Base-by-base conservation (phyloP, 1,139 yeast genomes). In the Saccharomyces uvarum region DNA sequence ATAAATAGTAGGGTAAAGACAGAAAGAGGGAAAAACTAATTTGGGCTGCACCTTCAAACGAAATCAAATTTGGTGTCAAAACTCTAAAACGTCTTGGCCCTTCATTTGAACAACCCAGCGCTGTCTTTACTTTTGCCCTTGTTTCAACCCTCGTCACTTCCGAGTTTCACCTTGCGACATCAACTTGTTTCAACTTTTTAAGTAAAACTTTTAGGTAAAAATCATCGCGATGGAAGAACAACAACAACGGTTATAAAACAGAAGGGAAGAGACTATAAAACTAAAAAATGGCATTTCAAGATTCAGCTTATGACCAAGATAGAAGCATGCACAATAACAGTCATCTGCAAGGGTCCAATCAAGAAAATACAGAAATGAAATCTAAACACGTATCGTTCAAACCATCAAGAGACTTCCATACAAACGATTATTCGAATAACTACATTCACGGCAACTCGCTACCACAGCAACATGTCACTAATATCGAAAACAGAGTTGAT, bases 381-480 rank as follows among this genome's bases (percentile, higher is more conserved):
- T 31, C 50, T 2, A 64, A 58, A 29, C 63, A 64, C 32, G 59
- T 60, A 26, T 58, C 57, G 48, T 62, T 61, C 47, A 66, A 60
- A 50, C 67, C 70, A 11, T 47, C 61, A 4, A 59, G 57, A 48
- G 60, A 59, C 32, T 58, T 62, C 46, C 59, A 62, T 48, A 59
- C 60, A 24, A 87, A 86, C 64, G 95, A 90, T 69, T 88, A 85
- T 64, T 76, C 88, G 11, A 85, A 86, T 62, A 76, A 83, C 59
- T 86, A 80, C 66, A 72, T 89, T 47, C 87, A 83, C 59, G 74
- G 84, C 0, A 86, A 84, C 0, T 70, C 72, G 8, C 65, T 77
- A 3, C 96, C 97, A 0, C 83, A 82, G 47, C 73, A 73, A 28
- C 82, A 78, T 62, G 82, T 91, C 33, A 77, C 85, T 53, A 90